Evolutionary conservation across 805 yeast genomes (phyloP), one percentile per base, ranked within the genome.

Genomic region (Metschnikowia chrysomelidarum): DNA sequence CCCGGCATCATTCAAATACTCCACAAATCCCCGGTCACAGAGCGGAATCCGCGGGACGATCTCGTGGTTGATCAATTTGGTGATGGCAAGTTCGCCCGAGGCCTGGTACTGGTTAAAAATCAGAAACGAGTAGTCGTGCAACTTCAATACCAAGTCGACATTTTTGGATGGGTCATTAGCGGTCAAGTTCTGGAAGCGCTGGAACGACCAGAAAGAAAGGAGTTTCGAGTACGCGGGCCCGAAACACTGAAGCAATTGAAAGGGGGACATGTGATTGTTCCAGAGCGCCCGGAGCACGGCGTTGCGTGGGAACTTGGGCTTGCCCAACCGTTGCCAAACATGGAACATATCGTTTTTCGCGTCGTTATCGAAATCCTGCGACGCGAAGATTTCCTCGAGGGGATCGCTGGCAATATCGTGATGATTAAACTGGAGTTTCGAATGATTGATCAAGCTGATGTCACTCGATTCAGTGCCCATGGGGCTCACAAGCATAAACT

Each of bases 31-130:
- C 7, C 71, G 54, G 36, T 65, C 71, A 36, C 68, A 52, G n/a
- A 67, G 46, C 2, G 72, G 72, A 13, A 67, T 43, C 15, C 50
- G 43, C 1, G 72, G 62, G 20, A 67, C 49, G 16, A 67, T 63
- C 38, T 65, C 69, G 41, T 61, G 68, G 41, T 56, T 64, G 23
- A 67, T 59, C 12, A 67, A 50, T 35, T 61, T 64, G 11, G 71
- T 62, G 19, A 67, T 66, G 22, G 72, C 71, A 39, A 67, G 51
- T 38, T 67, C 72, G 2, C 72, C 72, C 2, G 69, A 61, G 1
- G 69, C 67, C 44, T 62, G 70, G 45, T 46, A 66, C 46, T 67
- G 72, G 45, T 65, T 66, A 47, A 66, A 67, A 2, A 67, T 60
- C 1, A 70, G 62, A 36, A 54, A 67, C 0, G 69, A 64, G 44